These are phyloP conservation scores for Populus deltoides DNA, from an alignment of 345 rosid species.

Conservation along the genomic window DNA sequence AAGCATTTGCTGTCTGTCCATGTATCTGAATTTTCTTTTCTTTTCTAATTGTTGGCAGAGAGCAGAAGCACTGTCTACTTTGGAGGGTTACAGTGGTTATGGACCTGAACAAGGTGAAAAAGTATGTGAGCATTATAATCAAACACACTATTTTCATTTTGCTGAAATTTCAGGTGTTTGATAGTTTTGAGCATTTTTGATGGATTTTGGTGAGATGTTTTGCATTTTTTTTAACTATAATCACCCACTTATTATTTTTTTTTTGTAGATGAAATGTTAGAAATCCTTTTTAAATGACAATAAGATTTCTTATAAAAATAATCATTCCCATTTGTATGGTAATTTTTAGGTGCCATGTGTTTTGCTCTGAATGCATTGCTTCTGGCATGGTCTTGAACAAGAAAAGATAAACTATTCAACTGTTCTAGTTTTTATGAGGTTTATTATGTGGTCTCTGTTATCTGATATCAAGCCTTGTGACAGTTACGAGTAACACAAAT, in stretches of 20 bases:
- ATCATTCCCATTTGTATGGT: background rate
- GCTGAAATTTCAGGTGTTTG: background rate
- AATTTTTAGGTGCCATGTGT: background rate
- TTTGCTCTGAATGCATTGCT: background rate
- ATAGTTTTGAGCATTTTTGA: background rate
- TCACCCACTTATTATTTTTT: background rate
- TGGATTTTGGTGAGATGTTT: background rate
- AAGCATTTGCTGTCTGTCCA: background rate
- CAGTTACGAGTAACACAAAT: conserved; percentile 3
- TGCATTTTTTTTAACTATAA: background rate
- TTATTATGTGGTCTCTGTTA: background rate
- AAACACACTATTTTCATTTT: background rate
- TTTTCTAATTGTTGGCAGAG: conserved; percentile 44
- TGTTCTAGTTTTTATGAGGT: background rate
- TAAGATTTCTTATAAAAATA: background rate
- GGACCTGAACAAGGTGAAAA: conserved; percentile 98
- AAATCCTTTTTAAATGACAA: background rate
- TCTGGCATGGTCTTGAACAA: background rate
- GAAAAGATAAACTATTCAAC: background rate
- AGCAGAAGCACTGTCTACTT: conserved; percentile 68
- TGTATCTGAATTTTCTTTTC: background rate
- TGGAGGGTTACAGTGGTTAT: conserved; percentile 89
- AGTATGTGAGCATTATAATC: conserved; percentile 37
- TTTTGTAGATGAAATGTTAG: background rate
- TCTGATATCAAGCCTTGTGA: background rate